These are phyloP conservation scores for Dactylellina cionopaga DNA, from an alignment of 2,329 filamentous ascomycete genomes.

Conservation along the genomic window DNA sequence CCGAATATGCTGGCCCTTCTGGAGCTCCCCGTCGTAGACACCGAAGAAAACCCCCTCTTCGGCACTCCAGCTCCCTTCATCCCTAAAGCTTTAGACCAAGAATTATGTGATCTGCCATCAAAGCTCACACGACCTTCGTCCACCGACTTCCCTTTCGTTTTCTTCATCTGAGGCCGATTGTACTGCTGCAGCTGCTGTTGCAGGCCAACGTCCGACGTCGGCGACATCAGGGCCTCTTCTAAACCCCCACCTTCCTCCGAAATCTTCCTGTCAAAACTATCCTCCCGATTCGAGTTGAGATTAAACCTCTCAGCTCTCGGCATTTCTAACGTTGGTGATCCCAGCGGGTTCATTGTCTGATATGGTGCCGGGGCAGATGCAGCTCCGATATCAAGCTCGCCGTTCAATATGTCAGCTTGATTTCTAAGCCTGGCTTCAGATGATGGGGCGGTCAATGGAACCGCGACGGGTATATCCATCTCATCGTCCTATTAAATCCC, in stretches of 20 bases:
- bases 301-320: conserved; percentile 55
- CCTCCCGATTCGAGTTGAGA: conserved; percentile 45
- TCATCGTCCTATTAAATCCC: conserved; percentile 78
- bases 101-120: conserved; percentile 51
- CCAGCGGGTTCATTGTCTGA: conserved; percentile 72
- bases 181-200: conserved; percentile 1
- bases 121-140: conserved; percentile 46
- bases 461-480: conserved; percentile 92
- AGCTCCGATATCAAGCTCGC: conserved; percentile 90
- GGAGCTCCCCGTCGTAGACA: conserved; percentile 26
- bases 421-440: conserved; percentile 80
- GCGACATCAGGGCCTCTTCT: conserved; percentile 23
- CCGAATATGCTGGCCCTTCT: conserved; percentile 36
- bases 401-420: conserved; percentile 70
- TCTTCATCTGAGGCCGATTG: conserved; percentile 16
- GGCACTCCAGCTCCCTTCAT: conserved; percentile 50
- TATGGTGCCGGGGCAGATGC: conserved; percentile 67
- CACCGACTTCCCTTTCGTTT: conserved; percentile 29
- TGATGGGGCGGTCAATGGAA: conserved; percentile 85
- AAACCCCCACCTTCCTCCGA: conserved; percentile 18
- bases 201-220: conserved; percentile 22
- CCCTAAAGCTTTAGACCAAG: conserved; percentile 52
- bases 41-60: conserved; percentile 40
- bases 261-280: conserved; percentile 18
- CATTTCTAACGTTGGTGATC: conserved; percentile 61